Conservation (phyloP, 139 green algal genomes). For the Auxenochlorella pyrenoidosa region DNA sequence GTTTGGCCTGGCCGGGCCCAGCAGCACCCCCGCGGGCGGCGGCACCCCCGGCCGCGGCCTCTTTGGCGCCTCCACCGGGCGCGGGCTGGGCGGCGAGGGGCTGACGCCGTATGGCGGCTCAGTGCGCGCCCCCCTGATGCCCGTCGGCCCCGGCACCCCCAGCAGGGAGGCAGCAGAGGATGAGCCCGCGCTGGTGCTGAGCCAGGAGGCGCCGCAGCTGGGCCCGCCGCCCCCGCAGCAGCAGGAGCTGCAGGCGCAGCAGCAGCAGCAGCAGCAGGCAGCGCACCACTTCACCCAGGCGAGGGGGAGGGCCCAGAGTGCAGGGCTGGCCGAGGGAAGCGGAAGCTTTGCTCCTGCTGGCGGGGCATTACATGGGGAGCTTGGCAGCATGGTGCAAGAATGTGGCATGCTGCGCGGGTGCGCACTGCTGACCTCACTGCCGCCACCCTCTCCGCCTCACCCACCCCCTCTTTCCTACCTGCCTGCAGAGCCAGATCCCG, state of each 20-base stretch:
- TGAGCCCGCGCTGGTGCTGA: conserved; percentile 11
- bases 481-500: conserved; percentile 9
- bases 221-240: too few species aligned
- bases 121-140: background rate
- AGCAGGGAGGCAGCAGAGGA: background rate
- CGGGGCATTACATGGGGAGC: background rate
- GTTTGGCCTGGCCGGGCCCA: background rate
- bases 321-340: too few species aligned
- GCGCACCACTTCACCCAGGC: background rate
- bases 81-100: background rate
- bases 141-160: background rate
- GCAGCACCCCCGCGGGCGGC: background rate
- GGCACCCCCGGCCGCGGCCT: background rate
- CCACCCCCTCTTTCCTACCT: background rate
- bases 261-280: conserved; percentile 3
- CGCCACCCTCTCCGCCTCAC: background rate
- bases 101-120: conserved; percentile 43
- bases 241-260: background rate
- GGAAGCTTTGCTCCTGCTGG: too few species aligned
- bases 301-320: background rate
- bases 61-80: background rate
- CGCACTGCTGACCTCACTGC: background rate
- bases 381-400: background rate
- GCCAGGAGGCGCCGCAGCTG: conserved; percentile 9
- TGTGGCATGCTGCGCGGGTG: background rate